These are phyloP conservation scores for Exidia glandulosa DNA, from an alignment of 768 basidiomycete species.

Conservation along the genomic window DNA sequence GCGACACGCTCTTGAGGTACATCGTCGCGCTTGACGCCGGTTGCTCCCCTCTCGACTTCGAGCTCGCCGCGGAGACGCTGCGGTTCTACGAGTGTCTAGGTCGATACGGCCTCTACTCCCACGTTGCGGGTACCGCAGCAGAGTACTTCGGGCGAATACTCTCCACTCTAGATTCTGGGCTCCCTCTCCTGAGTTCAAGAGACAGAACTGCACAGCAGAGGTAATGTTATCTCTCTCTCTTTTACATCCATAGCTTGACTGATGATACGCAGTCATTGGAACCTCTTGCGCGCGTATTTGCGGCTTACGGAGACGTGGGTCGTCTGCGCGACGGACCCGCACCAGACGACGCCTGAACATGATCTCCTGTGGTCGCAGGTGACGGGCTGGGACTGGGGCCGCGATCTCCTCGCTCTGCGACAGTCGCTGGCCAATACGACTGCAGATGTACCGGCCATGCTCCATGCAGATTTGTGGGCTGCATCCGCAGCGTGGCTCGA, in stretches of 20 bases:
- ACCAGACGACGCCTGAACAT: constrained; percentile 74
- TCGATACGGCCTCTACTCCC: constrained; percentile 67
- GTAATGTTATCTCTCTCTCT: too few relatives aligned
- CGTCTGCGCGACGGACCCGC: constrained; percentile 81
- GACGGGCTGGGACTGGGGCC: constrained; percentile 64
- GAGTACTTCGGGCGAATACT: constrained; percentile 44
- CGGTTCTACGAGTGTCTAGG: constrained; percentile 54
- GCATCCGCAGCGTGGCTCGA: constrained; percentile 61
- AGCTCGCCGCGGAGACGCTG: constrained; percentile 47
- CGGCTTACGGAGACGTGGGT: constrained; percentile 61
- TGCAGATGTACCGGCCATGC: constrained; percentile 22
- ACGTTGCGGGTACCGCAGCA: constrained; percentile 51
- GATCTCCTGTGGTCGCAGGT: constrained; percentile 87
- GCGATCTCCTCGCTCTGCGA: constrained; percentile 32
- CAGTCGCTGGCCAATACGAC: constrained; percentile 12
- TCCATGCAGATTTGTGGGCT: constrained; percentile 32
- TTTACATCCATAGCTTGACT: constrained; percentile 5
- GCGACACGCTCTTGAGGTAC: constrained; percentile 65
- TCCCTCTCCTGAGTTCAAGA: too few relatives aligned
- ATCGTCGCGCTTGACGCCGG: constrained; percentile 16
- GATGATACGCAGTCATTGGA: not conserved
- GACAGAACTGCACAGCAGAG: too few relatives aligned
- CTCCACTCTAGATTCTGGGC: too few relatives aligned
- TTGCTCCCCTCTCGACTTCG: constrained; percentile 26
- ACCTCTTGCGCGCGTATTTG: constrained; percentile 45